phyloP scores from a whole-genome alignment of 2,329 filamentous ascomycete genomes.

The Colletotrichum sp. region DNA sequence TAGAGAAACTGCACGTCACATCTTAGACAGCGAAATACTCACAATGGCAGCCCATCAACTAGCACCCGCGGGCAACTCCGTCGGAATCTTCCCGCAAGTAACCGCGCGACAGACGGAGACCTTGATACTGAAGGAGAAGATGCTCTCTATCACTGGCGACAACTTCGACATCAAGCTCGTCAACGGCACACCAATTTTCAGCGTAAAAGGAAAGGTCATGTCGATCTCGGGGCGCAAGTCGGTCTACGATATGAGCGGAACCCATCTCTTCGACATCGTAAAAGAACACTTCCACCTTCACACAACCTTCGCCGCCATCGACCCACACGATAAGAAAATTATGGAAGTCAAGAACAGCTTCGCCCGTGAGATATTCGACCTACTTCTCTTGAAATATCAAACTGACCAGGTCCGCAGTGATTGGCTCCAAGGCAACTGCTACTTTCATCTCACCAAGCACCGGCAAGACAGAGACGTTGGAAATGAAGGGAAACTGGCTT shows the following conservation, averaged over 20 bases:
- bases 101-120: slow-evolving; percentile 47
- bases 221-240: slow-evolving; percentile 60
- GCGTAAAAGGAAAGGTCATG: slow-evolving; percentile 60
- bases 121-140: slow-evolving; percentile 64
- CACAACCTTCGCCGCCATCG: slow-evolving; percentile 55
- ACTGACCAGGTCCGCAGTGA: slow-evolving; percentile 39
- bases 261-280: slow-evolving; percentile 62
- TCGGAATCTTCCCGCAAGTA: slow-evolving; percentile 45
- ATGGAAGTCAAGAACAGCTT: slow-evolving; percentile 57
- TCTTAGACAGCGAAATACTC: too few relatives aligned
- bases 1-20: too few relatives aligned
- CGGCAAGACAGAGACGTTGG: slow-evolving; percentile 49
- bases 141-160: slow-evolving; percentile 66
- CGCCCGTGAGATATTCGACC: neutral
- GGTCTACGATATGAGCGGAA: slow-evolving; percentile 56
- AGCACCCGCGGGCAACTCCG: slow-evolving; percentile 30
- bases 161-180: slow-evolving; percentile 66
- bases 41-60: slow-evolving; percentile 21
- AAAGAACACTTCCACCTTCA: slow-evolving; percentile 58
- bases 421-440: slow-evolving; percentile 59
- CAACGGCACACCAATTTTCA: slow-evolving; percentile 58
- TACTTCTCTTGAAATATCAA: neutral
- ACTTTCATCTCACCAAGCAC: slow-evolving; percentile 57
- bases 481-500: slow-evolving; percentile 67
- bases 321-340: slow-evolving; percentile 48